Percentiles rank a stretch among this genome's conserved stretches.
Evolutionary conservation across 257 asterid species (phyloP).

Genomic region (Solanum appendiculatum): DNA sequence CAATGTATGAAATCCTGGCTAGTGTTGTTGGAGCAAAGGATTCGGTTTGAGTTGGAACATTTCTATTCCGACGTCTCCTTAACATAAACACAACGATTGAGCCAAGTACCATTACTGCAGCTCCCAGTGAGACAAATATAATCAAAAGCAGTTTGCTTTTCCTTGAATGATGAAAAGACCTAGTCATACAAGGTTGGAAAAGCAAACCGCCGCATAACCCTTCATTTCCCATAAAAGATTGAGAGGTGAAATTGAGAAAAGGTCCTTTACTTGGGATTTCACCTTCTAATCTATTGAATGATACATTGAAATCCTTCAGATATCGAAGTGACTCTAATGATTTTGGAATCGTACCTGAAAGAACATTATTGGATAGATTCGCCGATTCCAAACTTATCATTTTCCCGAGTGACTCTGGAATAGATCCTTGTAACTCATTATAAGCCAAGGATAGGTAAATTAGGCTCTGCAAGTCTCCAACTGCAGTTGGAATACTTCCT

Average conservation of each 20-base stretch:
- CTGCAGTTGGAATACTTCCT: conserved; percentile 17
- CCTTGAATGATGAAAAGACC: neutral
- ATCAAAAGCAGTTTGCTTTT: neutral
- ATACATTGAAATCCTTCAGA: conserved; percentile 15
- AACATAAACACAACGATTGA: neutral
- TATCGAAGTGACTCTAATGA: conserved; percentile 10
- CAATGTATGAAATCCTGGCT: neutral
- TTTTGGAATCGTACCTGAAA: conserved; percentile 21
- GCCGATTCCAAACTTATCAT: conserved; percentile 18
- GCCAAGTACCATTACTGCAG: neutral
- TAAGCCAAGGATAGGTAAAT: conserved; percentile 21
- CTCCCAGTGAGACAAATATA: neutral
- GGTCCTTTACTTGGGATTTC: conserved; percentile 26
- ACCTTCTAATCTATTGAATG: conserved; percentile 22
- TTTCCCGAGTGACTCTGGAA: conserved; percentile 24
- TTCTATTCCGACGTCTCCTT: neutral
- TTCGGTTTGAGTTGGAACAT: neutral
- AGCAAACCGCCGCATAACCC: conserved; percentile 12
- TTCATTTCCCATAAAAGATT: conserved; percentile 10
- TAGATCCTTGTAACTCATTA: conserved; percentile 23
- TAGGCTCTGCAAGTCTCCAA: conserved; percentile 12
- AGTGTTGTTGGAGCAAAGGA: neutral
- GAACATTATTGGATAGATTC: conserved; percentile 17
- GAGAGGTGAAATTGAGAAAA: conserved; percentile 17
- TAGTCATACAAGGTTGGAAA: neutral